Conservation (phyloP, 2,329 filamentous ascomycete genomes). For the Lachnellula arida region DNA sequence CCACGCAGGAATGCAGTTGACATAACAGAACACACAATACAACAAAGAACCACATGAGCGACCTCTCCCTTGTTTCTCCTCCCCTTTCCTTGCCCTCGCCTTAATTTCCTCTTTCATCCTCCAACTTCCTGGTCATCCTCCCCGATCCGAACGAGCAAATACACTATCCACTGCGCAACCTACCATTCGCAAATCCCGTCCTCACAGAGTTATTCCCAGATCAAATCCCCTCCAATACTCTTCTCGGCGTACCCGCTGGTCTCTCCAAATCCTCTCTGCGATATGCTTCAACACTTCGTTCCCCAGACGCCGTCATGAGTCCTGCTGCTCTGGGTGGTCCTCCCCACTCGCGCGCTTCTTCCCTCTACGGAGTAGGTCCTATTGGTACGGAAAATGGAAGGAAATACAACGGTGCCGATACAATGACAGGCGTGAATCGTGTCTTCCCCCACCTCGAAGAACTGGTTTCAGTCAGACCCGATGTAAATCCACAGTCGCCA, state of each 20-base stretch:
- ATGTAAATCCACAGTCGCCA: conserved; percentile 35
- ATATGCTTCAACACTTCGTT: conserved; percentile 16
- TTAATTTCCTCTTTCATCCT: too few relatives aligned
- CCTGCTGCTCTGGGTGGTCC: conserved; percentile 24
- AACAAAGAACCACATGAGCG: too few relatives aligned
- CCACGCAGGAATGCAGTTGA: too few relatives aligned
- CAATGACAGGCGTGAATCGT: conserved; percentile 19
- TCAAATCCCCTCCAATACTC: background rate
- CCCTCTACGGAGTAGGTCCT: conserved; percentile 23
- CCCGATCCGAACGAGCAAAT: background rate
- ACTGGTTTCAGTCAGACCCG: conserved; percentile 35
- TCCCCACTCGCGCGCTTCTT: conserved; percentile 19
- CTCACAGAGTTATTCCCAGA: background rate
- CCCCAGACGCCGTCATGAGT: conserved; percentile 26
- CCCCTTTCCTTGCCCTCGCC: too few relatives aligned
- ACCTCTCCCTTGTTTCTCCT: too few relatives aligned
- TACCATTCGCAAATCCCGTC: background rate
- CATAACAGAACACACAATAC: too few relatives aligned
- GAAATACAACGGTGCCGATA: conserved; percentile 14
- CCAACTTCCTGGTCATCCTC: too few relatives aligned
- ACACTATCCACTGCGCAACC: background rate
- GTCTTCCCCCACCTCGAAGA: conserved; percentile 40
- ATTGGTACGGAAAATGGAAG: conserved; percentile 17
- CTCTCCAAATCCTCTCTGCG: conserved; percentile 2
- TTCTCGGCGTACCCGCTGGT: background rate